phyloP scores from a whole-genome alignment of 1,284 basidiomycete species.

The Irpex sp. region DNA sequence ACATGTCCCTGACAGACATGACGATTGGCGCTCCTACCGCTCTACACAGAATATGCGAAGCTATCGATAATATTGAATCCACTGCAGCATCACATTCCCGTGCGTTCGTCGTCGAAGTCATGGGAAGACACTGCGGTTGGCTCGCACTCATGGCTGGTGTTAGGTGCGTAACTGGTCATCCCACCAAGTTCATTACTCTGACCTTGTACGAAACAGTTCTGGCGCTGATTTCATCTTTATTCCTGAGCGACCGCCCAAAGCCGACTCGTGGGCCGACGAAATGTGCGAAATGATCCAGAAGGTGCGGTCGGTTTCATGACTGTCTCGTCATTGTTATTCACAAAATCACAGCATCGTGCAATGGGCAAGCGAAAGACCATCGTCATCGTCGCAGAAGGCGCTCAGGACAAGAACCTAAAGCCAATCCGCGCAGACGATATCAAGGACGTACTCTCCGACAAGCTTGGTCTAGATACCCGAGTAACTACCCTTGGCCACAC shows the following conservation, averaged over 20 bases:
- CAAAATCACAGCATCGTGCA: slow-evolving; percentile 67
- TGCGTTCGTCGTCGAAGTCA: slow-evolving; percentile 98
- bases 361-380: slow-evolving; percentile 97
- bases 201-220: slow-evolving; percentile 42
- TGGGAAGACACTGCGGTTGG: slow-evolving; percentile 99
- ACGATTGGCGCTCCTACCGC: slow-evolving; percentile 97
- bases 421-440: slow-evolving; percentile 91
- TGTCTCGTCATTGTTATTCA: neutral
- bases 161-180: too few relatives aligned
- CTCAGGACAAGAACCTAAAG: slow-evolving; percentile 83
- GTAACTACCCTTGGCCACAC: slow-evolving; percentile 99
- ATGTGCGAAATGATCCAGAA: slow-evolving; percentile 88
- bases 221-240: slow-evolving; percentile 98
- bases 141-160: slow-evolving; percentile 91
- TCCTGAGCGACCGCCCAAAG: slow-evolving; percentile 84
- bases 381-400: slow-evolving; percentile 97
- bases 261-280: slow-evolving; percentile 83
- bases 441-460: slow-evolving; percentile 83
- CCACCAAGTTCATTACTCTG: neutral
- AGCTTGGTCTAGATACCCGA: slow-evolving; percentile 90
- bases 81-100: slow-evolving; percentile 95
- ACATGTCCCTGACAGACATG: slow-evolving; percentile 96
- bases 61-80: slow-evolving; percentile 97
- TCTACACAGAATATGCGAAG: slow-evolving; percentile 94
- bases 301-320: slow-evolving; percentile 38